Evolutionary conservation across 164 flowering plant genomes (phyloP).

Genomic region (Liriodendron chinense): DNA sequence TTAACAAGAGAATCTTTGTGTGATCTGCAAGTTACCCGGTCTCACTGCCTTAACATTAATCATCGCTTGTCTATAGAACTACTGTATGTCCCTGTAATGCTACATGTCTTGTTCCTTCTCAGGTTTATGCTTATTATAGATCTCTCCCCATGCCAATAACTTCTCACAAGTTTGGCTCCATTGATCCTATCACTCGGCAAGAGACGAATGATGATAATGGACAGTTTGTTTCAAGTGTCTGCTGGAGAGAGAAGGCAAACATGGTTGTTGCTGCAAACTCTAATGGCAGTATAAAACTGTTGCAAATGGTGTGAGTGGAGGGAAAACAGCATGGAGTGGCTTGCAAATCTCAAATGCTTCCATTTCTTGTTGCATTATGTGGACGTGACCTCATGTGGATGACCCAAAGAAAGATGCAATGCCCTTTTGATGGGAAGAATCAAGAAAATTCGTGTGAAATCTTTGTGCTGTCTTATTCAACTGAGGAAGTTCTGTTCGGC

Average conservation of each 20-base stretch:
- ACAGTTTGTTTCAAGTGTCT: conserved; percentile 92
- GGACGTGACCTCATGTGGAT: background rate
- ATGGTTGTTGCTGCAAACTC: conserved; percentile 87
- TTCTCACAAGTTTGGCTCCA: conserved; percentile 84
- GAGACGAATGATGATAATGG: conserved; percentile 81
- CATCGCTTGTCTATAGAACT: background rate
- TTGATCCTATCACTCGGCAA: conserved; percentile 81
- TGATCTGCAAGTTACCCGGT: background rate
- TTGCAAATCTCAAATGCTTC: background rate
- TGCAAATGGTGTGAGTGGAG: conserved; percentile 61
- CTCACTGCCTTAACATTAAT: background rate
- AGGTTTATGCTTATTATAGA: conserved; percentile 84
- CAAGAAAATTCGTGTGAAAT: background rate
- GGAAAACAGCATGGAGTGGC: background rate
- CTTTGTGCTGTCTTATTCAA: background rate
- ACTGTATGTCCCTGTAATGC: background rate
- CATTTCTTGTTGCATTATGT: background rate
- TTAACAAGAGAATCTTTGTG: background rate
- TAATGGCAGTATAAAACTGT: conserved; percentile 76
- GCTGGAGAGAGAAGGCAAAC: conserved; percentile 86
- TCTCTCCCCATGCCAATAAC: conserved; percentile 95
- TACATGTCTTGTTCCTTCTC: conserved; percentile 8
- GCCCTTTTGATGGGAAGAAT: background rate
- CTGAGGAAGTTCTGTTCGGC: background rate
- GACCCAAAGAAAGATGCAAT: background rate